Conservation (phyloP, 352 stramenopile species). For the Pythium vanterpoolii region DNA sequence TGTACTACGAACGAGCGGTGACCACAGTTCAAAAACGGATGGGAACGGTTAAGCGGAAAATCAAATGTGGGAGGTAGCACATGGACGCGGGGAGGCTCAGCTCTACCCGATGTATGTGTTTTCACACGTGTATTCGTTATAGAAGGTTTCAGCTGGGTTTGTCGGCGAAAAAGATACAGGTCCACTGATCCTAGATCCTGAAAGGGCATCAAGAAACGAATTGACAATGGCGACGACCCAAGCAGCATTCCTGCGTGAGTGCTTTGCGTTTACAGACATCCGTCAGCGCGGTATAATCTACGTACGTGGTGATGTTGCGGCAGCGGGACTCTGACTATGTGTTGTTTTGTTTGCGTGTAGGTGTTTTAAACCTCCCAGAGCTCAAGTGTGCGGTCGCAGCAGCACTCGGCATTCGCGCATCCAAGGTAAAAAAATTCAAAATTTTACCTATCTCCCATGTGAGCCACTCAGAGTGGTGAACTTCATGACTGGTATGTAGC, state of each 20-base stretch:
- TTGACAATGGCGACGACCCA: neutral
- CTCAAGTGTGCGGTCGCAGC: conserved; percentile 72
- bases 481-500: conserved; percentile 19
- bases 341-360: conserved; percentile 18
- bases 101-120: conserved; percentile 5
- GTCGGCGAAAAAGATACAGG: conserved; percentile 9
- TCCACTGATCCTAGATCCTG: neutral
- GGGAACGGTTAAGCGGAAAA: conserved; percentile 19
- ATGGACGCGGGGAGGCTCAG: too few species aligned
- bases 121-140: neutral
- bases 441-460: neutral
- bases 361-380: conserved; percentile 36
- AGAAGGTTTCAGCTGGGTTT: neutral
- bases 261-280: conserved; percentile 46
- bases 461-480: neutral
- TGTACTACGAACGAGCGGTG: neutral
- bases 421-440: conserved; percentile 26
- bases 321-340: too few species aligned
- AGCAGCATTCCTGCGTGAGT: conserved; percentile 32
- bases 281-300: conserved; percentile 3
- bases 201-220: neutral
- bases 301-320: too few species aligned
- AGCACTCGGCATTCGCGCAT: conserved; percentile 56
- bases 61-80: conserved; percentile 8
- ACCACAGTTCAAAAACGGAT: conserved; percentile 21